Percentiles rank a stretch among this genome's conserved stretches.
These are phyloP conservation scores for Pestalotiopsis sp. DNA, from an alignment of 2,329 filamentous ascomycete species.

Conservation along the genomic window DNA sequence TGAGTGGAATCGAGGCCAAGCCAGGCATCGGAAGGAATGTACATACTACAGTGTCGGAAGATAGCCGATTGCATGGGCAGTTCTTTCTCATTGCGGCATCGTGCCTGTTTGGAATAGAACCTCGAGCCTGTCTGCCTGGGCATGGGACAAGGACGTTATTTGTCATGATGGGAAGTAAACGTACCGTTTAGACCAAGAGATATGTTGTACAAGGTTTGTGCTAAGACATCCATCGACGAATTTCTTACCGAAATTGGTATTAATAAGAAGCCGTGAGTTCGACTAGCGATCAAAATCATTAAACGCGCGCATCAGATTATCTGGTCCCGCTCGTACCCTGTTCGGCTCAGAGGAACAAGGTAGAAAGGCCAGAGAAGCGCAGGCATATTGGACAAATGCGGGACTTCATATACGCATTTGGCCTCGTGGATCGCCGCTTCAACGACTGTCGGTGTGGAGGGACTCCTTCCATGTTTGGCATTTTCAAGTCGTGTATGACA, in stretches of 20 bases:
- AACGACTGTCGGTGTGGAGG: not conserved
- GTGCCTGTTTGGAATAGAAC: not conserved
- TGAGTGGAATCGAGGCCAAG: not conserved
- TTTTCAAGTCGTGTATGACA: not conserved
- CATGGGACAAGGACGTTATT: not conserved
- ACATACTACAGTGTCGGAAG: not conserved
- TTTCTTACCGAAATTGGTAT: not conserved
- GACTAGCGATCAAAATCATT: not conserved
- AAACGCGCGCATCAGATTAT: not conserved
- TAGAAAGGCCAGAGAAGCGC: not conserved
- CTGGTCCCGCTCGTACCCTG: not conserved
- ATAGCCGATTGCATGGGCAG: not conserved
- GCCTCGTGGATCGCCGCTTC: not conserved
- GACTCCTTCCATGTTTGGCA: not conserved
- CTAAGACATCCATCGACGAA: not conserved
- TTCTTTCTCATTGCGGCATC: not conserved
- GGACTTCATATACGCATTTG: not conserved
- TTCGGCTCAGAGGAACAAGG: not conserved
- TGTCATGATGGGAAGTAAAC: not conserved
- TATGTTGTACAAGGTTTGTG: not conserved
- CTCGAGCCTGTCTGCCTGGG: not conserved
- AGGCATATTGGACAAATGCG: not conserved
- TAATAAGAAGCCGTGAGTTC: not conserved
- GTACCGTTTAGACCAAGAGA: not conserved
- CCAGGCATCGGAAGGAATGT: not conserved